Evolutionary conservation across 306 rosid species (phyloP).

Genomic region (Lagenaria siceraria): DNA sequence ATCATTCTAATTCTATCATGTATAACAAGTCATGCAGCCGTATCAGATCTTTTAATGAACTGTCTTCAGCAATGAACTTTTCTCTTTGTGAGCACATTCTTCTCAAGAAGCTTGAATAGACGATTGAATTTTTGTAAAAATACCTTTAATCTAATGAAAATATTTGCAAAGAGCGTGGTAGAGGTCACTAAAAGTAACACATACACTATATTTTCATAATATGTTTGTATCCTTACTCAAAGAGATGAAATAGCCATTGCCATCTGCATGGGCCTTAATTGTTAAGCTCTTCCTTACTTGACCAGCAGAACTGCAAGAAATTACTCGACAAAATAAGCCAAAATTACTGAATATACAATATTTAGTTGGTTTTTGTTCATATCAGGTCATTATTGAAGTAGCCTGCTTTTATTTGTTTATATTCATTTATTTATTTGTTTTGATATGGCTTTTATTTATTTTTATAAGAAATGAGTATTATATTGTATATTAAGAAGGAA

Average conservation of each 20-base stretch:
- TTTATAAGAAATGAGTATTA: not conserved
- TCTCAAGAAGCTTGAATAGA: not conserved
- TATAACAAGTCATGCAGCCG: too few species aligned
- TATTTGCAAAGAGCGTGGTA: not conserved
- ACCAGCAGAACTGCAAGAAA: constrained; percentile 73
- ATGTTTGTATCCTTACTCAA: constrained; percentile 46
- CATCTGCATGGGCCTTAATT: constrained; percentile 54
- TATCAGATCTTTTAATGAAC: too few species aligned
- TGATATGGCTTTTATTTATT: not conserved
- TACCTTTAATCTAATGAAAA: not conserved
- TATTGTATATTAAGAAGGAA: not conserved
- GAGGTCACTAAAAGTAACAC: not conserved
- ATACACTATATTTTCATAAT: not conserved
- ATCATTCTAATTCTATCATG: too few species aligned
- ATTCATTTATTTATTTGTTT: not conserved
- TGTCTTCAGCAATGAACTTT: too few species aligned
- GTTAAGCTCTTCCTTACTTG: constrained; percentile 87
- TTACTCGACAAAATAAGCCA: constrained; percentile 11
- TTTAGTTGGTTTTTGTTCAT: not conserved
- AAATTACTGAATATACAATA: not conserved
- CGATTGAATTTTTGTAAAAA: not conserved
- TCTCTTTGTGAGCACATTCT: not conserved
- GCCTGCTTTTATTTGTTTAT: not conserved
- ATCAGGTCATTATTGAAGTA: not conserved
- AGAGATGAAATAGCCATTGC: constrained; percentile 62